Conservation (phyloP, 164 flowering plant species). For the Aristolochia fimbriata region DNA sequence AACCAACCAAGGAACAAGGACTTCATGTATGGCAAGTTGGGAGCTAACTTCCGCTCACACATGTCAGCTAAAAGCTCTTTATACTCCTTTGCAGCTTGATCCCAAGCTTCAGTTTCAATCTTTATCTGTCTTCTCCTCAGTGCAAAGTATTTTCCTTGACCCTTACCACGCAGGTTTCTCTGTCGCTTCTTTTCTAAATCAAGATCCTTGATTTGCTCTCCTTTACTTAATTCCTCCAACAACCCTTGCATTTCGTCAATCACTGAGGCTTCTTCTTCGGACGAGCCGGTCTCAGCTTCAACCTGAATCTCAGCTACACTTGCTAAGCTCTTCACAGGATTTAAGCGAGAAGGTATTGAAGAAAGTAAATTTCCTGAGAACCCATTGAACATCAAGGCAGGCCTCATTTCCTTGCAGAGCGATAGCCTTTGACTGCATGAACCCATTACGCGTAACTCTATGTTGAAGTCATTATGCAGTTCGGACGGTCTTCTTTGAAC, state of each 20-base stretch:
- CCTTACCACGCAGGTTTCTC: constrained; percentile 21
- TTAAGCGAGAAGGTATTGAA: neutral
- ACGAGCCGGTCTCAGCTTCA: constrained; percentile 27
- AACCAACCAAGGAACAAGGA: constrained; percentile 95
- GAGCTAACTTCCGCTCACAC: constrained; percentile 87
- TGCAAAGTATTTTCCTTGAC: constrained; percentile 22
- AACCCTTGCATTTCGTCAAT: constrained; percentile 38
- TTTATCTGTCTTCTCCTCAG: constrained; percentile 71
- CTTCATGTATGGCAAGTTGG: constrained; percentile 92
- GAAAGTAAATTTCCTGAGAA: neutral
- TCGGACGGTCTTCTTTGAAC: neutral
- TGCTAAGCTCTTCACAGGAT: constrained; percentile 28
- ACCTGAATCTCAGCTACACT: constrained; percentile 58
- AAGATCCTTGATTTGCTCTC: constrained; percentile 10
- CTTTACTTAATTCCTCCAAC: constrained; percentile 28
- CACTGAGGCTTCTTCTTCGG: constrained; percentile 47
- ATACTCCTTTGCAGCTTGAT: constrained; percentile 73
- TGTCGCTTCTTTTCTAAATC: constrained; percentile 2
- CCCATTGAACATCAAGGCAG: neutral
- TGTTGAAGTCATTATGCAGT: neutral
- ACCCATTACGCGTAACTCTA: neutral
- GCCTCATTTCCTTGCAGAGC: neutral
- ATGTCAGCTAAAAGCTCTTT: constrained; percentile 72
- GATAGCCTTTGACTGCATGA: neutral
- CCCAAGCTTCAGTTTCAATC: constrained; percentile 95